A percentile compares a stretch with the other conserved stretches of the same genome.
Conservation (phyloP, 371 early-diverging fungal species). For the Synchytrium microbalum region DNA sequence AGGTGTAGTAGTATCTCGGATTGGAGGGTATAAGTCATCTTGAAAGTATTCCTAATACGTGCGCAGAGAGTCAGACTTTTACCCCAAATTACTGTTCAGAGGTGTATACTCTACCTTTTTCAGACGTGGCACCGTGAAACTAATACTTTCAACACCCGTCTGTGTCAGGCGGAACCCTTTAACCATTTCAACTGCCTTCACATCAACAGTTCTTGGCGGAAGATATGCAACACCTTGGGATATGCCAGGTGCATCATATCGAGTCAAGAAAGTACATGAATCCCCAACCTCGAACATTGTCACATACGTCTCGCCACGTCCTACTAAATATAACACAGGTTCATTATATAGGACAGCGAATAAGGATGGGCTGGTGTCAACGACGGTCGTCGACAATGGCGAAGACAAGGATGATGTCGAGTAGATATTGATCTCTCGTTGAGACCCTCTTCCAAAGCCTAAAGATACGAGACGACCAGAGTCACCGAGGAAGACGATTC, state of each 20-base stretch:
- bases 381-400: constrained; percentile 31
- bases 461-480: background rate
- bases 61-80: background rate
- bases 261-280: constrained; percentile 38
- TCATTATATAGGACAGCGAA: constrained; percentile 60
- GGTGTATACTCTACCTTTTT: constrained; percentile 16
- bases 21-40: constrained; percentile 72
- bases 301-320: constrained; percentile 51
- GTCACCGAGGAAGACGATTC: constrained; percentile 54
- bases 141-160: constrained; percentile 56
- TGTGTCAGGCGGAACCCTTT: constrained; percentile 59
- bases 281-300: constrained; percentile 37
- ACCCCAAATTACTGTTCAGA: background rate
- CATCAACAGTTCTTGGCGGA: constrained; percentile 57
- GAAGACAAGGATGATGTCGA: constrained; percentile 35
- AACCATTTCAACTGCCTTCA: constrained; percentile 52
- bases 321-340: constrained; percentile 51
- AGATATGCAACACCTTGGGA: constrained; percentile 62
- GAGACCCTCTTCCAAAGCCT: constrained; percentile 36
- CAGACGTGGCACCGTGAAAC: constrained; percentile 65
- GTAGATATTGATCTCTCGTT: constrained; percentile 60
- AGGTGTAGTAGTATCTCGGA: constrained; percentile 46
- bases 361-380: constrained; percentile 70
- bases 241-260: constrained; percentile 48
- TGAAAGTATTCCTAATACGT: constrained; percentile 69